These are phyloP conservation scores for Lippia alba DNA, from an alignment of 305 asterid species.

Conservation along the genomic window DNA sequence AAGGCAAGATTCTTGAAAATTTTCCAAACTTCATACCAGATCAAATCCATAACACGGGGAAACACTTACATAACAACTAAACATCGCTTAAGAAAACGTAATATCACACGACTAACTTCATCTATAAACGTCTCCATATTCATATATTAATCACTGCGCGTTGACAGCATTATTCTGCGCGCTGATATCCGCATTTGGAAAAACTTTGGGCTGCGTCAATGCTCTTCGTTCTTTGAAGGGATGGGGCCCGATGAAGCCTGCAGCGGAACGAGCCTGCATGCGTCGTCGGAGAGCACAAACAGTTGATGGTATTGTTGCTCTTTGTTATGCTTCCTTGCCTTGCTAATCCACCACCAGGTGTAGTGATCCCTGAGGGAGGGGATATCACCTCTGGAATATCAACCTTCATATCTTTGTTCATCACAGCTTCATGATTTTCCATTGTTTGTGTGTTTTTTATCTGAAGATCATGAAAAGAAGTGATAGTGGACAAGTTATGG, in stretches of 20 bases:
- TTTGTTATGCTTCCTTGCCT: conserved; percentile 71
- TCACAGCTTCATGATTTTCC: conserved; percentile 37
- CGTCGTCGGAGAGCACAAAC: conserved; percentile 83
- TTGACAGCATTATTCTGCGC: conserved; percentile 37
- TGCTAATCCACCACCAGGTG: conserved; percentile 62
- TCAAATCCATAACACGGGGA: not conserved
- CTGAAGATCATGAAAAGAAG: conserved; percentile 14
- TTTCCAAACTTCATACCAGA: conserved; percentile 12
- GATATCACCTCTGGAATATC: conserved; percentile 36
- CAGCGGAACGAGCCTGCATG: conserved; percentile 89
- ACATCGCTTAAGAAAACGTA: not conserved
- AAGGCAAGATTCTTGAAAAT: not conserved
- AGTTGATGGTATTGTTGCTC: conserved; percentile 36
- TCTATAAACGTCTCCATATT: not conserved
- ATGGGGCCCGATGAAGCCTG: conserved; percentile 67
- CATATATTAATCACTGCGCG: conserved; percentile 22
- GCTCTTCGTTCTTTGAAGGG: conserved; percentile 70
- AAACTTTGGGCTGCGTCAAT: conserved; percentile 48
- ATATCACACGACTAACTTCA: not conserved
- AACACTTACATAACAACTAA: conserved; percentile 3
- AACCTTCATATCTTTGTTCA: conserved; percentile 55
- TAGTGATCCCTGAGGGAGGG: conserved; percentile 20
- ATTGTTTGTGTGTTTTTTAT: not conserved
- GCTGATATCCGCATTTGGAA: conserved; percentile 5
- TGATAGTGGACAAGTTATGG: not conserved